A percentile compares a stretch with the other conserved stretches of the same genome.
phyloP scores from a whole-genome alignment of 805 yeast genomes.

The Candida odintsovae region DNA sequence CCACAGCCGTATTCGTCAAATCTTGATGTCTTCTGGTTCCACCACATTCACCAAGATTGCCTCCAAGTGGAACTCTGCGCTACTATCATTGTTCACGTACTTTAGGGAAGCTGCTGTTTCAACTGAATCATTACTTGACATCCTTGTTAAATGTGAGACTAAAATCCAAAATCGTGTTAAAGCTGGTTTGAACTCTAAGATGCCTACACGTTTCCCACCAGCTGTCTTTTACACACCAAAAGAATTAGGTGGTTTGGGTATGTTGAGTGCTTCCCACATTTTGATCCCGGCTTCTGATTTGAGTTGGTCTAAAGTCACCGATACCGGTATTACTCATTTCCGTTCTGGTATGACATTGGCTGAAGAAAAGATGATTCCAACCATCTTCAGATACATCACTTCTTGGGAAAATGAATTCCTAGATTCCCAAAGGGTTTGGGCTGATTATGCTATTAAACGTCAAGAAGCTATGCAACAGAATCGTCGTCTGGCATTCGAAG shows the following conservation, averaged over 20 bases:
- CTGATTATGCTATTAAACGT: slow-evolving; percentile 88
- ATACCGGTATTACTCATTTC: slow-evolving; percentile 91
- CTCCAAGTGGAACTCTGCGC: slow-evolving; percentile 91
- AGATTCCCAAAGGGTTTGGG: slow-evolving; percentile 97
- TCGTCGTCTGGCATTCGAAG: slow-evolving; percentile 85
- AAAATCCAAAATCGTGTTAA: slow-evolving; percentile 91
- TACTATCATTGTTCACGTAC: slow-evolving; percentile 80
- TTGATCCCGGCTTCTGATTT: slow-evolving; percentile 91
- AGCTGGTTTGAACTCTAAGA: slow-evolving; percentile 91
- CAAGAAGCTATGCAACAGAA: slow-evolving; percentile 82
- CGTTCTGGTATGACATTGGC: slow-evolving; percentile 87
- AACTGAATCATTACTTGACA: slow-evolving; percentile 71
- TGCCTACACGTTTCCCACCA: slow-evolving; percentile 98
- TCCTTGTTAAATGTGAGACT: slow-evolving; percentile 86
- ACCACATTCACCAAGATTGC: slow-evolving; percentile 93
- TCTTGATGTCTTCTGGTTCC: slow-evolving; percentile 92
- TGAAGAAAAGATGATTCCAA: slow-evolving; percentile 81
- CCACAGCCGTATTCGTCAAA: slow-evolving; percentile 78
- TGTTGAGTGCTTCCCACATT: slow-evolving; percentile 95
- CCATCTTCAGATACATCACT: slow-evolving; percentile 85
- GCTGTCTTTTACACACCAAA: slow-evolving; percentile 98
- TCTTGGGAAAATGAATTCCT: slow-evolving; percentile 96
- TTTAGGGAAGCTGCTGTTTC: slow-evolving; percentile 90
- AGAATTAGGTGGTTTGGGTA: slow-evolving; percentile 95
- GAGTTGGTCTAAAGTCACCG: slow-evolving; percentile 88